These are phyloP conservation scores for Suillus subaureus DNA, from an alignment of 768 basidiomycete species.

Conservation along the genomic window DNA sequence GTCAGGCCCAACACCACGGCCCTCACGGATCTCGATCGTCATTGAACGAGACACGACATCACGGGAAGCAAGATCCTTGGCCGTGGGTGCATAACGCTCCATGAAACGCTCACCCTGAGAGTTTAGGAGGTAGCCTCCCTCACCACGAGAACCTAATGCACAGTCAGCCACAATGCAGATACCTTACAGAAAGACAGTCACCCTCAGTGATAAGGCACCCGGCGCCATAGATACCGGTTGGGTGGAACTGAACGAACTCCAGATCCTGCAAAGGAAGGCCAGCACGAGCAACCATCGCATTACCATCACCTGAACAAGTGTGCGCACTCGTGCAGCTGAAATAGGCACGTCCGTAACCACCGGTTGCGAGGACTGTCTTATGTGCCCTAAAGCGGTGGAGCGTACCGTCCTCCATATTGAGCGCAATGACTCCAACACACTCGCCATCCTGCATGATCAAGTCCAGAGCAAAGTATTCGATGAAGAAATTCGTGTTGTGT, in stretches of 20 bases:
- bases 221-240: constrained; percentile 98
- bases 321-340: constrained; percentile 99
- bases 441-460: constrained; percentile 98
- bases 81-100: constrained; percentile 99
- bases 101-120: constrained; percentile 99
- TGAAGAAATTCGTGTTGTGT: constrained; percentile 99
- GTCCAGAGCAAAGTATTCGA: constrained; percentile 99
- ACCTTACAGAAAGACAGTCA: constrained; percentile 29
- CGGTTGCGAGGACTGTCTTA: constrained; percentile 98
- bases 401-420: constrained; percentile 99
- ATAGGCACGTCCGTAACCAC: constrained; percentile 97
- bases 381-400: constrained; percentile 98
- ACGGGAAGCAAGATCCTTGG: constrained; percentile 98
- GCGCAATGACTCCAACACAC: constrained; percentile 98
- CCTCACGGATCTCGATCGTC: constrained; percentile 98
- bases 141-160: constrained; percentile 87
- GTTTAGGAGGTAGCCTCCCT: constrained; percentile 98
- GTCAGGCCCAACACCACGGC: constrained; percentile 97
- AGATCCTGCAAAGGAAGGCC: constrained; percentile 95
- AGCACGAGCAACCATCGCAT: constrained; percentile 97
- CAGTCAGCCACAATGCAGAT: constrained; percentile 3
- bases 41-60: constrained; percentile 99
- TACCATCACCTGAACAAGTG: constrained; percentile 98
- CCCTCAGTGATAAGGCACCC: constrained; percentile 99
- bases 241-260: constrained; percentile 99